Conservation (phyloP, 2,329 filamentous ascomycete genomes). For the Ploettnerulaceae sp. region DNA sequence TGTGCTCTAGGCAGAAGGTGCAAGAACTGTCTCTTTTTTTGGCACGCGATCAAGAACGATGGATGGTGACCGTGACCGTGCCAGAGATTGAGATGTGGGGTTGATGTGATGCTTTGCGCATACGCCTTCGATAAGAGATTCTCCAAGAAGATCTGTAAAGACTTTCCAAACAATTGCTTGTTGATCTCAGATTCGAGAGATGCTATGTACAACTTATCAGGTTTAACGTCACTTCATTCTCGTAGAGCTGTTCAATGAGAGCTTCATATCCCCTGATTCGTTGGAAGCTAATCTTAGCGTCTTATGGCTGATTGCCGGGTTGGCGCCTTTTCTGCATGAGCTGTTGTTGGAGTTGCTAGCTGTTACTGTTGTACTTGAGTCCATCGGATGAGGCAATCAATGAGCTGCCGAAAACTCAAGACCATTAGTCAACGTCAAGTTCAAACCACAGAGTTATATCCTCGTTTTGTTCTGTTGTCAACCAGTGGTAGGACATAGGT, state of each 20-base stretch:
- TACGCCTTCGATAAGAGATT: neutral
- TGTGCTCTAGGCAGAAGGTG: neutral
- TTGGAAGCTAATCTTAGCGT: conserved; percentile 2
- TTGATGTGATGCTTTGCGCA: no score
- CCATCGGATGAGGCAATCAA: conserved; percentile 2
- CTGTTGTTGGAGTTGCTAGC: neutral
- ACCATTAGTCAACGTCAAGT: neutral
- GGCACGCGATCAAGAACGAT: conserved; percentile 11
- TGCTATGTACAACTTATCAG: conserved; percentile 3
- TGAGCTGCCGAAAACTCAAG: neutral
- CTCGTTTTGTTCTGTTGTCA: no score
- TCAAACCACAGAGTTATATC: no score
- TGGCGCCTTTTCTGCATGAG: neutral
- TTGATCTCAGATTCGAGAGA: neutral
- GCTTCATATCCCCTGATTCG: neutral
- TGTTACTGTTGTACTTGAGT: neutral
- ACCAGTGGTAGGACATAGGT: no score
- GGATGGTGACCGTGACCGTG: neutral
- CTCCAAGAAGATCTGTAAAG: neutral
- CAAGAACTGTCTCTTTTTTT: neutral
- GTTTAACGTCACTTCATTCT: neutral
- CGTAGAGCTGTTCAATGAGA: neutral
- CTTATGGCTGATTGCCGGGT: neutral
- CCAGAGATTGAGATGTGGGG: neutral
- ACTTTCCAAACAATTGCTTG: neutral